Base-by-base conservation (phyloP, 345 rosid species). In the Litchi chinensis region DNA sequence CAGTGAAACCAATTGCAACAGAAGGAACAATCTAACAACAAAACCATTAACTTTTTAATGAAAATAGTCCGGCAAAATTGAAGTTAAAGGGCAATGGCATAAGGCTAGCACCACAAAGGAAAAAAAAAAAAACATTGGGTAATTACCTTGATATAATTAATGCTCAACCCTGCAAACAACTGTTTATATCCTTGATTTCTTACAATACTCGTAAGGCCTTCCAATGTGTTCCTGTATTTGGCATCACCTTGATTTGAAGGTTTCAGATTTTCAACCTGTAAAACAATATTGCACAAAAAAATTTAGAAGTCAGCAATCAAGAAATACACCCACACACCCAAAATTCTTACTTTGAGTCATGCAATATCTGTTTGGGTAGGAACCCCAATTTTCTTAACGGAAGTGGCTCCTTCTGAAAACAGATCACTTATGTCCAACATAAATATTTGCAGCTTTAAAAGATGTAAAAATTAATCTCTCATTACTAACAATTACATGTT, bases 81-180 rank as follows among this genome's bases (percentile, higher is more conserved):
- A 26, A 52, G 15, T 28, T 60, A 46, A 24, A 78, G 21, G 44
- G 7, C 54, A 69, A 44, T 67, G 59, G 59, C 57, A 52, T 52
- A 52, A 18, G 5, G 8, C 10, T 4, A 11, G 52, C 52, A 46
- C 37, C 5, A 46, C n/a, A 10, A 24, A 65, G 13, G 60, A 26
- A 24, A 1, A 10, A 40, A 4, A 6, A 26, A 63, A 44, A 37
- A 37, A 21, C 4, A 63, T 7, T 5, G 1, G 7, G 15, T 16
- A 50, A 60, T 64, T 84, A 92, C 99, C 97, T 96, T 96, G 24
- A 91, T 89, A 82, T 96, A 96, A 83, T 96, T 96, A 78, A 92
- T 92, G 89, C 98, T 96, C 73, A 96, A 82, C 68, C 99, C 99
- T 10, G 99, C 97, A 87, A 96, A 96, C 80, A 96, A 78, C 87